Evolutionary conservation across 148 eudicot species (phyloP).

Genomic region (Agrostemma githago): DNA sequence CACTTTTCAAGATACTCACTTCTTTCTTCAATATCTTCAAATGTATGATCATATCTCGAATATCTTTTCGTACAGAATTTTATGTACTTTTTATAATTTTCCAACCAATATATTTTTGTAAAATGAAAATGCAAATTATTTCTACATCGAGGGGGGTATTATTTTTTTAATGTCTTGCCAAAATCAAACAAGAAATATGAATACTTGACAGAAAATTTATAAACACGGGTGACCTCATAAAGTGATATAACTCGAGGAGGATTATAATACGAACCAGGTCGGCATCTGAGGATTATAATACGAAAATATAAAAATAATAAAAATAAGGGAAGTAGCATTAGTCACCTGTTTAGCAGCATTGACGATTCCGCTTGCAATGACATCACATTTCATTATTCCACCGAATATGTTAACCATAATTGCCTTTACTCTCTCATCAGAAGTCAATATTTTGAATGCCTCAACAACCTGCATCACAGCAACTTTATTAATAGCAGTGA

Average conservation of each 20-base stretch:
- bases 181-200: not conserved
- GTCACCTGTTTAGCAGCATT: constrained; percentile 92
- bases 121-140: too few relatives aligned
- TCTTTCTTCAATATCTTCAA: too few relatives aligned
- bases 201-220: not conserved
- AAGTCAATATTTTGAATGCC: constrained; percentile 92
- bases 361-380: constrained; percentile 95
- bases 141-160: too few relatives aligned
- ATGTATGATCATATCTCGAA: too few relatives aligned
- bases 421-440: constrained; percentile 94
- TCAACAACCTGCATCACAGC: constrained; percentile 46
- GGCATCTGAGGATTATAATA: not conserved
- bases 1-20: too few relatives aligned
- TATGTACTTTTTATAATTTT: too few relatives aligned
- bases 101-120: too few relatives aligned
- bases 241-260: not conserved
- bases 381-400: constrained; percentile 99
- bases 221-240: not conserved
- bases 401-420: constrained; percentile 96
- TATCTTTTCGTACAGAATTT: too few relatives aligned
- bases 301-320: not conserved
- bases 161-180: not conserved
- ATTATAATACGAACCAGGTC: not conserved
- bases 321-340: not conserved
- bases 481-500: constrained; percentile 6